phyloP scores from a whole-genome alignment of 1,284 basidiomycete genomes.

The Cryptococcus depauperatus region DNA sequence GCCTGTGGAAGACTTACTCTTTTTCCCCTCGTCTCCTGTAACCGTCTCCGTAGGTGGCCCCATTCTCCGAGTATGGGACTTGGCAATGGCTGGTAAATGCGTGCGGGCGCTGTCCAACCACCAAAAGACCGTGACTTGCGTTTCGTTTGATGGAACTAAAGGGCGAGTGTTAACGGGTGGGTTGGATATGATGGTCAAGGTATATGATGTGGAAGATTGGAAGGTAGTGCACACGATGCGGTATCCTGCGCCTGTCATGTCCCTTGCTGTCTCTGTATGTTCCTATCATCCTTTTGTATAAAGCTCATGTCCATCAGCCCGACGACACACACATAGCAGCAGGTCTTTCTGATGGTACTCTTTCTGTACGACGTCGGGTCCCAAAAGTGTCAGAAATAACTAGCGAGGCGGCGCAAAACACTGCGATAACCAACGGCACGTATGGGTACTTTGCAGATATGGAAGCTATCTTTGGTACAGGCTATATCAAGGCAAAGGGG shows the following conservation, averaged over 20 bases:
- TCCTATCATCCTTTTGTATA: background rate
- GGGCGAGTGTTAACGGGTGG: conserved; percentile 75
- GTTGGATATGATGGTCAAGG: conserved; percentile 96
- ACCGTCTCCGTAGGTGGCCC: conserved; percentile 84
- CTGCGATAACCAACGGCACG: conserved; percentile 54
- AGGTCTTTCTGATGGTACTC: conserved; percentile 93
- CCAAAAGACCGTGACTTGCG: conserved; percentile 90
- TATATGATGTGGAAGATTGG: conserved; percentile 90
- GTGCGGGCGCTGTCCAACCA: conserved; percentile 87
- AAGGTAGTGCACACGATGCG: conserved; percentile 98
- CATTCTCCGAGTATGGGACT: conserved; percentile 89
- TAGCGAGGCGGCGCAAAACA: conserved; percentile 46
- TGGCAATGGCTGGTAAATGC: conserved; percentile 84
- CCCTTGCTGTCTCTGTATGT: conserved; percentile 79
- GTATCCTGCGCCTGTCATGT: conserved; percentile 87
- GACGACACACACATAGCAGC: conserved; percentile 94
- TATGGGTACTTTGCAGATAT: conserved; percentile 64
- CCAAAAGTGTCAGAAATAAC: conserved; percentile 59
- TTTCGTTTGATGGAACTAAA: conserved; percentile 65
- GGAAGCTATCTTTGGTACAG: conserved; percentile 55
- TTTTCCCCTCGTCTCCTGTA: conserved; percentile 83
- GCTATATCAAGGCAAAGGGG: conserved; percentile 52
- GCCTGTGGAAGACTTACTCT: conserved; percentile 89
- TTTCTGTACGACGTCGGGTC: conserved; percentile 77
- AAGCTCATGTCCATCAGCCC: conserved; percentile 60